Conservation (phyloP, 129 eudicot species). For the Ambrosia artemisiifolia region DNA sequence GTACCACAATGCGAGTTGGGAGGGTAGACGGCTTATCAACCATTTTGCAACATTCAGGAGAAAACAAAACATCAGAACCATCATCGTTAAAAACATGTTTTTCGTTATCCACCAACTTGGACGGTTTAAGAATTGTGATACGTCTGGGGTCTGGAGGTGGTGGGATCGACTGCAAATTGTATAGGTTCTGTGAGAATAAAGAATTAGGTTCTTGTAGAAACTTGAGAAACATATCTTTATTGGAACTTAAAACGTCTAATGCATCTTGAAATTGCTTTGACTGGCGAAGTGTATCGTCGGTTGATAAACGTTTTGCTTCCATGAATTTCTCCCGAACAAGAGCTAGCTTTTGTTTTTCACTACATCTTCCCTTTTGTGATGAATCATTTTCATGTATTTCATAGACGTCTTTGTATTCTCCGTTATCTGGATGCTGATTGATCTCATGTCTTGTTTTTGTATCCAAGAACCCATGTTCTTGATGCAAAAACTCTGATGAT, state of each 20-base stretch:
- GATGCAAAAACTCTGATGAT: conserved; percentile 23
- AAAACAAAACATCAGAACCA: conserved; percentile 42
- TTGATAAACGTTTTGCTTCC: conserved; percentile 87
- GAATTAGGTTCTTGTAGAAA: conserved; percentile 85
- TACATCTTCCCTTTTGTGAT: conserved; percentile 47
- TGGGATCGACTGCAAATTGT: conserved; percentile 36
- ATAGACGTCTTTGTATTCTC: conserved; percentile 58
- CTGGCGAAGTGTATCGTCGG: conserved; percentile 78
- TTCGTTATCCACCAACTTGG: conserved; percentile 49
- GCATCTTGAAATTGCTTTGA: conserved; percentile 93
- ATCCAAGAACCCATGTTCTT: conserved; percentile 15
- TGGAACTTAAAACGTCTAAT: conserved; percentile 73
- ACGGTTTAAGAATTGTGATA: conserved; percentile 88
- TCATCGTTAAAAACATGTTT: conserved; percentile 22
- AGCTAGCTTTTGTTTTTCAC: conserved; percentile 49
- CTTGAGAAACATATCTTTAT: conserved; percentile 72
- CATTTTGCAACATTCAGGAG: conserved; percentile 38
- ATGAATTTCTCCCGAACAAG: conserved; percentile 75
- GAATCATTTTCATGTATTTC: conserved; percentile 63
- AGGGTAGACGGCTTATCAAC: conserved; percentile 48
- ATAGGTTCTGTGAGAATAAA: conserved; percentile 52
- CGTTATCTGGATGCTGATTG: conserved; percentile 36
- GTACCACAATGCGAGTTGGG: conserved; percentile 85
- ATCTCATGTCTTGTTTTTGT: conserved; percentile 20
- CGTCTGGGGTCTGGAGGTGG: conserved; percentile 76